Evolutionary conservation across 192 early-diverging fungal species (phyloP), one percentile per base, ranked within the genome.

Genomic region (Umbelopsis vinacea): DNA sequence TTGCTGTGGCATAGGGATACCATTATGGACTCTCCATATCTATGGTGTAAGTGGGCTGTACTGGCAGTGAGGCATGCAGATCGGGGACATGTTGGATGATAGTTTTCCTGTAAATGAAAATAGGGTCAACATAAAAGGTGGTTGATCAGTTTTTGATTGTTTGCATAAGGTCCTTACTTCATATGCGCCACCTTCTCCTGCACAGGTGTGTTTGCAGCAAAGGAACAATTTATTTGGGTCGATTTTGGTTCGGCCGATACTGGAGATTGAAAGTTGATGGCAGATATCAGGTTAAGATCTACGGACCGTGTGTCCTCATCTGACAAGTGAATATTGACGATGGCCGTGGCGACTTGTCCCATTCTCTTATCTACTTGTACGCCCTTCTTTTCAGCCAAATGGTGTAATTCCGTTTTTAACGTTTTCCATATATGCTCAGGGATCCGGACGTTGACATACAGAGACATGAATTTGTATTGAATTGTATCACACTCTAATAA

Each of bases 161-260:
- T 37, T 37, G 10, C 10, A 15, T 4, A 37, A 19, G 11, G 26
- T 17, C 23, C 11, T 63, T 63, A 63, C 57, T 63, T 63, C 26
- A 63, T 63, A 26, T 63, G 57, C 26, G 57, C 57, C 26, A 63
- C 57, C 12, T 63, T 63, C 33, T 63, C 57, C 33, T 63, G 57
- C 12, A 17, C 57, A 22, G 57, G 5, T 22, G 12, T 35, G 17
- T 22, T 29, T 17, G 26, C 57, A 19, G 26, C 33, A 26, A 63
- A 63, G 0, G 24, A 19, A 37, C 57, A 63, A 8, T 63, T 63
- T 29, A 63, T 35, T 35, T 63, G 57, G 14, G 17, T 63, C 3
- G 29, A 37, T 35, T 19, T 29, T 63, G 57, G 57, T 63, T 63
- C 57, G 33, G 33, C 26, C 26, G 57, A 63, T 19, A 29, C 26